phyloP scores from a whole-genome alignment of 2,329 filamentous ascomycete genomes.

The Grosmannia clavigera region DNA sequence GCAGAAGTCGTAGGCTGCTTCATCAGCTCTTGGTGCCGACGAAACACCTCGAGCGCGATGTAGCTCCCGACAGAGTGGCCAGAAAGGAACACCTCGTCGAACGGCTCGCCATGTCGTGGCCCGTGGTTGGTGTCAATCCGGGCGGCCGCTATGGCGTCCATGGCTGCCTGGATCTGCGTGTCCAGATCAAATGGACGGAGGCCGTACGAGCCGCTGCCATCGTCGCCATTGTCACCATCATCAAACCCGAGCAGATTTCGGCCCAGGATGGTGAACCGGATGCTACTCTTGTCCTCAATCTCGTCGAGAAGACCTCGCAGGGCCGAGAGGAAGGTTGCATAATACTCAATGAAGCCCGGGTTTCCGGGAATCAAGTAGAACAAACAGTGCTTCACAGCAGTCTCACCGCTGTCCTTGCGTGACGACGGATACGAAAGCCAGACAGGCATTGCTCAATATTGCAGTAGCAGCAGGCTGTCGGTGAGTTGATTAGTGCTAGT shows the following conservation, averaged over 20 bases:
- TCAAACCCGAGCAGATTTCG: constrained; percentile 46
- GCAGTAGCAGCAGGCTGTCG: not conserved
- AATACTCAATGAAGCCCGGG: constrained; percentile 64
- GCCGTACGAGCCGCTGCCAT: constrained; percentile 20
- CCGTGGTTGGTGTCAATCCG: constrained; percentile 15
- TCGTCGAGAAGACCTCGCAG: constrained; percentile 41
- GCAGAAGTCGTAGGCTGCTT: not conserved
- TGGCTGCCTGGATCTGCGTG: constrained; percentile 35
- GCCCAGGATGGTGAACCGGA: constrained; percentile 42
- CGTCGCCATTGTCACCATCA: constrained; percentile 36
- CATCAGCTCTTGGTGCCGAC: constrained; percentile 31
- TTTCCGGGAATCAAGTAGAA: constrained; percentile 68
- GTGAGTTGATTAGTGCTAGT: not conserved
- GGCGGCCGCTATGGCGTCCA: constrained; percentile 25
- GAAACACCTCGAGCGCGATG: constrained; percentile 55
- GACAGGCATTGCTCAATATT: constrained; percentile 4
- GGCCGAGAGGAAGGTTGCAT: constrained; percentile 50
- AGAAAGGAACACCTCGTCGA: constrained; percentile 50
- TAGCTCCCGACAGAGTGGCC: constrained; percentile 68
- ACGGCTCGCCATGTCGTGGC: constrained; percentile 23
- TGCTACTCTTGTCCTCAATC: constrained; percentile 17
- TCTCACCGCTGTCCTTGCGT: not conserved
- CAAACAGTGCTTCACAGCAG: constrained; percentile 23
- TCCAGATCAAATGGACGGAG: constrained; percentile 38
- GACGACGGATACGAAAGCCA: constrained; percentile 10